Base-by-base conservation (phyloP, 768 basidiomycete genomes). In the Tricholoma saponaceum region DNA sequence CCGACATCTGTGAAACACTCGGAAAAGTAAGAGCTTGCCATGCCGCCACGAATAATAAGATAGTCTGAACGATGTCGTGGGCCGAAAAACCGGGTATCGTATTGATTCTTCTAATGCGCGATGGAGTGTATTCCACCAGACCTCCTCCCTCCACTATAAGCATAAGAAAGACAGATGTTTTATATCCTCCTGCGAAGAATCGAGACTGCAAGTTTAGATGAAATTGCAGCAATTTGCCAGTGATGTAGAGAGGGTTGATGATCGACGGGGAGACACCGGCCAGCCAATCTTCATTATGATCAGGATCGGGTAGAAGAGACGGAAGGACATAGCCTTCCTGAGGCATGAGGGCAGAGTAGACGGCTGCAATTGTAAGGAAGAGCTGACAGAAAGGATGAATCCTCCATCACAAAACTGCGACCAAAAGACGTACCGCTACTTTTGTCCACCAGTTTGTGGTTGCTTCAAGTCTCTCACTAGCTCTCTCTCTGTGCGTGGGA, bases 401-500 rank as follows among this genome's bases (percentile, higher is more conserved):
- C 14, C 9, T 16, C 6, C 39, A 18, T 22, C n/a, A n/a, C n/a
- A 12, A 18, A 20, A 20, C 23, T 4, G 23, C 41, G 30, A 47
- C 14, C 2, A 46, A 25, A 5, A 22, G 44, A n/a, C 60, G 25
- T 30, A 61, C 60, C 28, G 28, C 52, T 25, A 41, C 5, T 54
- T 58, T 56, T 16, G 30, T 16, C n/a, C 12, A 28, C 37, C 35
- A 35, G 22, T 32, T 53, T 22, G 30, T 56, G 13, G 28, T 41
- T 30, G 57, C 43, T 20, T 69, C 67, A 50, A 61, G 8, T 25
- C 67, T 56, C 22, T 62, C 58, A 33, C 69, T 73, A 10, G 66
- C 62, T 5, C 72, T 58, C 58, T 75, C 74, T 55, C 52, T 55
- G 52, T 73, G 72, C 0, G 68, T 69, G 10, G 67, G 65, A 18